Base-by-base conservation (phyloP, 2,329 filamentous ascomycete species). In the Cryoendolithus antarcticus region DNA sequence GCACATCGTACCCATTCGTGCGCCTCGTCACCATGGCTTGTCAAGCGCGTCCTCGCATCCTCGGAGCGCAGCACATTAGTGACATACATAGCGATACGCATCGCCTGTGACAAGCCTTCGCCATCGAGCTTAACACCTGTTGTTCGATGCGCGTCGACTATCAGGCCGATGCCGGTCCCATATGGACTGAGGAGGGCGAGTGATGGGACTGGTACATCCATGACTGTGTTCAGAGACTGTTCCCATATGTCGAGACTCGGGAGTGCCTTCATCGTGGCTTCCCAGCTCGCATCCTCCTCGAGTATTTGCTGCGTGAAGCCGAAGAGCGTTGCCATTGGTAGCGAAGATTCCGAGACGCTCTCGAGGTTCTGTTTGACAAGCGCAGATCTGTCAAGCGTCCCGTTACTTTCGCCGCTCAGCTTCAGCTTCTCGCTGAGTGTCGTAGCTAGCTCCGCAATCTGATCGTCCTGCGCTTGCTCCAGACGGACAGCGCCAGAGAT, bases 51-150 rank as follows among this genome's bases (percentile, higher is more conserved):
- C 19, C 34, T 39, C 3, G 63, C 37, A 12, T 63, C 56, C 2
- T 59, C 59, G 2, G 57, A 58, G 11, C 62, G 61, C 27, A 86
- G 55, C 0, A 91, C 56, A 35, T 70, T 70, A 4, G 69, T 66
- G 0, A 76, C 72, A 56, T 86, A 94, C 35, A 80, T 67, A 1
- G 80, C 76, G 64, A 93, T 82, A 40, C 89, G 72, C 9, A 84
- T 74, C 1, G 85, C 76, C 39, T 82, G 67, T 2, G 85, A 85
- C 27, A 78, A 74, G 0, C 82, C 82, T 46, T 74, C 72, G 3
- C 71, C 65, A 54, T 94, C 86, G 24, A 27, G 24, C 24, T 27
- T 6, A 2, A 27, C 24, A 6, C 4, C 6, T 27, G 4, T 8
- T 6, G 4, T 27, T 6, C 7, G 24, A 41, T 48, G 50, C 46